Percentiles rank a stretch among this genome's conserved stretches.
These are phyloP conservation scores for Aspergillus nanangensis DNA, from an alignment of 495 filamentous ascomycete genomes.

Conservation along the genomic window DNA sequence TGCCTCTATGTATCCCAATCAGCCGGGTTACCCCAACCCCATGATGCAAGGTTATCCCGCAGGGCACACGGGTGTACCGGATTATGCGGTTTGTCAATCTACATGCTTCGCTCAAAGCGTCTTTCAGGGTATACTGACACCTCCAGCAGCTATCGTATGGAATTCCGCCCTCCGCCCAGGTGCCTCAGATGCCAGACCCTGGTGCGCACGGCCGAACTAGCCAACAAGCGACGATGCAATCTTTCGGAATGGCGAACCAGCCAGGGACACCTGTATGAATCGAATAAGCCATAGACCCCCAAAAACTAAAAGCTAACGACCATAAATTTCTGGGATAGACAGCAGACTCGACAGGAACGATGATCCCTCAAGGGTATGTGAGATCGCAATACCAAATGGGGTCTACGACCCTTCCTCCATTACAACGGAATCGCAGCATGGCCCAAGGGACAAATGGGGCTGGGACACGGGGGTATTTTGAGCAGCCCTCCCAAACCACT, in stretches of 20 bases:
- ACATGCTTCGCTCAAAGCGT: background rate
- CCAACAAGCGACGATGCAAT: constrained; percentile 40
- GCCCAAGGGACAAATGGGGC: constrained; percentile 28
- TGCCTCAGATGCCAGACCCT: constrained; percentile 38
- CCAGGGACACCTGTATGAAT: constrained; percentile 42
- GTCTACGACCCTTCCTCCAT: constrained; percentile 35
- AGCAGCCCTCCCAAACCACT: constrained; percentile 29
- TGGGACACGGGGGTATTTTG: constrained; percentile 28
- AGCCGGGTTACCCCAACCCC: constrained; percentile 34
- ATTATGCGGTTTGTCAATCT: constrained; percentile 38
- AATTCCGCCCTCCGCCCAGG: constrained; percentile 26
- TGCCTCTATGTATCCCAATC: constrained; percentile 33
- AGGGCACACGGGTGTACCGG: constrained; percentile 34
- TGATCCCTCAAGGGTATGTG: constrained; percentile 38
- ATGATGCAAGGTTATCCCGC: constrained; percentile 35
- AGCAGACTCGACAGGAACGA: constrained; percentile 36
- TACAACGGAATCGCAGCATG: constrained; percentile 34
- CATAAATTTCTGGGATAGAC: constrained; percentile 28
- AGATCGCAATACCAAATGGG: constrained; percentile 30
- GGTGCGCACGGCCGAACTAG: constrained; percentile 29
- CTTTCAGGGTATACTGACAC: constrained; percentile 2
- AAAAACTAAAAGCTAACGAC: constrained; percentile 24
- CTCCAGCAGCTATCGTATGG: constrained; percentile 31
- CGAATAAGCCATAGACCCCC: constrained; percentile 22
- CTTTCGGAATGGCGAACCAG: constrained; percentile 37